Conservation (phyloP, 176 grass and related monocot species). For the Bromus sterilis region DNA sequence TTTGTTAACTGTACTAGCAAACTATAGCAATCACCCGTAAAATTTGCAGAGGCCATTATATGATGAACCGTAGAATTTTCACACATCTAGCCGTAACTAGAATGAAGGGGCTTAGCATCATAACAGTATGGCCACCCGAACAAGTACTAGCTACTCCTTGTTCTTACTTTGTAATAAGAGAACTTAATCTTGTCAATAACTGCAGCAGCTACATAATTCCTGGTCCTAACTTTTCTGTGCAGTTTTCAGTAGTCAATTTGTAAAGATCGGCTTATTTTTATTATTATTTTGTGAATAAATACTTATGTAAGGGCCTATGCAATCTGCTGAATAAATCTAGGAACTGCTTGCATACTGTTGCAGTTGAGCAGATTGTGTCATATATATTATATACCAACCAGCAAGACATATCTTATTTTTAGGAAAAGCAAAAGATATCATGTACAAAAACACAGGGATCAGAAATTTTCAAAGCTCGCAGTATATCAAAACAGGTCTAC, state of each 20-base stretch:
- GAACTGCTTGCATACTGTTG: not conserved
- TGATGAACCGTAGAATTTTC: not conserved
- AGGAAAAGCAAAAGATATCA: too few relatives aligned
- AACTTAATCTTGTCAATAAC: not conserved
- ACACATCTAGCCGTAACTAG: not conserved
- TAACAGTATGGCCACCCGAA: not conserved
- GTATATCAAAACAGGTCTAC: conserved; percentile 29
- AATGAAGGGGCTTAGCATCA: not conserved
- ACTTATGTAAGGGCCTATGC: not conserved
- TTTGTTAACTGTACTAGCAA: not conserved
- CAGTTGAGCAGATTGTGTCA: not conserved
- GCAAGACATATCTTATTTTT: too few relatives aligned
- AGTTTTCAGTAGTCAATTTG: not conserved
- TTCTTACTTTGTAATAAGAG: not conserved
- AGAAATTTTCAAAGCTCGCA: not conserved
- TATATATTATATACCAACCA: not conserved
- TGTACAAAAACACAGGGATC: not conserved
- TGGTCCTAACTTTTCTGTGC: not conserved
- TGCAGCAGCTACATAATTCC: not conserved
- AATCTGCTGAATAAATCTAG: not conserved
- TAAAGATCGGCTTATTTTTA: not conserved
- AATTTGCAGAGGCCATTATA: not conserved
- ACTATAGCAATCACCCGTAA: not conserved
- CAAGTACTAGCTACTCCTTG: not conserved
- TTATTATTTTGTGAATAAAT: too few relatives aligned